Evolutionary conservation across 176 grass and related monocot genomes (phyloP), one percentile per base, ranked within the genome.

Genomic region (Ananas comosus): DNA sequence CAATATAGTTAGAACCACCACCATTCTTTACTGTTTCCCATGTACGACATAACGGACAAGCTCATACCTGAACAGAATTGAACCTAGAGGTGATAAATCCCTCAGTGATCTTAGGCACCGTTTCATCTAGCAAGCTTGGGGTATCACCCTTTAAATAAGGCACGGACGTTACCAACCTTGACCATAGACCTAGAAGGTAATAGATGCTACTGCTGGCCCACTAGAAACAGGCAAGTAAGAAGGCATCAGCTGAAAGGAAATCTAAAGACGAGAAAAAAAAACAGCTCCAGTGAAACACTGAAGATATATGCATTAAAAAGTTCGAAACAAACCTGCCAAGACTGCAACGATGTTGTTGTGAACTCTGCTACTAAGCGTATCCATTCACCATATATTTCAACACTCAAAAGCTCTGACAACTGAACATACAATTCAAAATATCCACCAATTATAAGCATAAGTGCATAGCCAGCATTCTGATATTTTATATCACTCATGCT

Each of bases 161-260:
- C 17, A 99, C 87, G 24, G 95, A 99, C 75, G 95, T 99, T 61
- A 99, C 95, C 77, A 99, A 71, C 78, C 95, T 90, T 47, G 90
- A 99, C 95, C 95, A 99, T 58, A 99, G 87, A 22, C 95, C 88
- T 56, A 99, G 71, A 77, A 99, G 87, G 73, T 99, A 99, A 75
- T 94, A 99, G 22, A 99, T 82, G 76, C 95, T 99, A 52, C 82
- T 99, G 83, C 95, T 94, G 50, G 90, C 95, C 95, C 95, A 99
- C 95, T 99, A 79, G 49, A 85, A 76, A 57, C 21, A 64, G 69
- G 77, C 17, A 73, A 64, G 4, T 23, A 11, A 72, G n/a, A 76
- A 48, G 75, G 83, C 28, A 74, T 77, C 57, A 71, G 51, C 82
- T 52, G 67, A 47, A 23, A 57, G 1, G 7, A 57, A 61, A 22